Evolutionary conservation across 331 rosid genomes (phyloP).

Genomic region (Rhamnella rubrinervis): DNA sequence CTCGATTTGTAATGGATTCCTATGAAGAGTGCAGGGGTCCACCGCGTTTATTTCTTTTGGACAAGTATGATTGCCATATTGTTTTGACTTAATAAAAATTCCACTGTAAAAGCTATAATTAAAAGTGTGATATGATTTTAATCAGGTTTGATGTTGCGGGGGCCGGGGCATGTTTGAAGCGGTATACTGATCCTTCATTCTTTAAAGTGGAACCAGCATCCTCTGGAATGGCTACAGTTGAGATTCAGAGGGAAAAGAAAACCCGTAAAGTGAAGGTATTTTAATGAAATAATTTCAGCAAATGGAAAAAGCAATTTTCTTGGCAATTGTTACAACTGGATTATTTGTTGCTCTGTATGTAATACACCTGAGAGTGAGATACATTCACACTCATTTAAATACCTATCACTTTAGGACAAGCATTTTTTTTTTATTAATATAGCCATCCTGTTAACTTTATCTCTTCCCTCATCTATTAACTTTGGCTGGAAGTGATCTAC

Average conservation of each 20-base stretch:
- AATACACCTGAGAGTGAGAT: not conserved
- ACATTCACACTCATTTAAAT: not conserved
- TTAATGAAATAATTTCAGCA: conserved; percentile 1
- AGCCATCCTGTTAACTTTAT: not conserved
- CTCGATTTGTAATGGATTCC: conserved; percentile 94
- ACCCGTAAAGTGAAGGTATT: conserved; percentile 70
- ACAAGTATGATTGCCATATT: conserved; percentile 63
- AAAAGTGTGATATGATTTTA: conserved; percentile 23
- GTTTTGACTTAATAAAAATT: conserved; percentile 11
- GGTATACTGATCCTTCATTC: conserved; percentile 94
- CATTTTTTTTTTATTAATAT: not conserved
- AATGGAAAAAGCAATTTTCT: not conserved
- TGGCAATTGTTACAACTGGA: not conserved
- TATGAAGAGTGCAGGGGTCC: conserved; percentile 96
- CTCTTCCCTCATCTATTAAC: not conserved
- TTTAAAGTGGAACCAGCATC: conserved; percentile 59
- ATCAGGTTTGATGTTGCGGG: conserved; percentile 96
- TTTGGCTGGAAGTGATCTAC: not conserved
- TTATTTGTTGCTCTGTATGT: not conserved
- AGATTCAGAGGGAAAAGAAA: conserved; percentile 63
- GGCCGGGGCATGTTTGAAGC: conserved; percentile 95
- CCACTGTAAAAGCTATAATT: not conserved
- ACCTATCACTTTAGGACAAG: not conserved
- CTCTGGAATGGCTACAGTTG: conserved; percentile 32
- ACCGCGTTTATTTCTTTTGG: conserved; percentile 86